These are phyloP conservation scores for Polysphondylium violaceum DNA, from an alignment of 78 protist genomes.

Conservation along the genomic window DNA sequence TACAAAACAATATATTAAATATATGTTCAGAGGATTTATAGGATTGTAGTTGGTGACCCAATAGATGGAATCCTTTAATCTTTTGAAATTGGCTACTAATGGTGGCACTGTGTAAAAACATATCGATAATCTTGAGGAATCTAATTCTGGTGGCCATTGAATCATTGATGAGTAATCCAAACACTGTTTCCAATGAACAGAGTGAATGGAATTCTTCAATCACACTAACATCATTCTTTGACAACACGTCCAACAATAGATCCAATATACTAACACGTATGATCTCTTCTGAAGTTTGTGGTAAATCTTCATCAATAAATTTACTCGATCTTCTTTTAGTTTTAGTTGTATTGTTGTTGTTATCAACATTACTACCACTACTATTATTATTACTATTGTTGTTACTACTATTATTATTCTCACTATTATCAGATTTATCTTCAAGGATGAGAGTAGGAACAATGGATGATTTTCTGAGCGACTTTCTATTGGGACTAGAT, in stretches of 20 bases:
- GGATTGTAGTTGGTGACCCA: conserved; percentile 35
- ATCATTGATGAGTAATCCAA: conserved; percentile 53
- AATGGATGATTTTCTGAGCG: background rate
- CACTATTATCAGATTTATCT: conserved; percentile 10
- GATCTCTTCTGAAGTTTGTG: conserved; percentile 1
- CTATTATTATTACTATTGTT: background rate
- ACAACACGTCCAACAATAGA: conserved; percentile 29
- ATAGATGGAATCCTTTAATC: conserved; percentile 79
- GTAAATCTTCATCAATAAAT: conserved; percentile 8
- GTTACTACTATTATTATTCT: background rate
- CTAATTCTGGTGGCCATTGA: conserved; percentile 12
- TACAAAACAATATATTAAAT: conserved; percentile 74
- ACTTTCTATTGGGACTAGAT: background rate
- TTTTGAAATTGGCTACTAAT: conserved; percentile 43
- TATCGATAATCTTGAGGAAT: conserved; percentile 58
- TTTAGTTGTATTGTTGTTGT: background rate
- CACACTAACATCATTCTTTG: conserved; percentile 25
- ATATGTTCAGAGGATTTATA: conserved; percentile 48
- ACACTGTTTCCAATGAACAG: conserved; percentile 54
- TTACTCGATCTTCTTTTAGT: no score
- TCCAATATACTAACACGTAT: conserved; percentile 23
- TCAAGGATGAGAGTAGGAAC: no score
- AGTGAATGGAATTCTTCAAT: conserved; percentile 68
- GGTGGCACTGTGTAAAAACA: conserved; percentile 29
- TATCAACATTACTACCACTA: background rate